Evolutionary conservation across 306 rosid genomes (phyloP), one percentile per base, ranked within the genome.

Genomic region (Trichosanthes truncata): DNA sequence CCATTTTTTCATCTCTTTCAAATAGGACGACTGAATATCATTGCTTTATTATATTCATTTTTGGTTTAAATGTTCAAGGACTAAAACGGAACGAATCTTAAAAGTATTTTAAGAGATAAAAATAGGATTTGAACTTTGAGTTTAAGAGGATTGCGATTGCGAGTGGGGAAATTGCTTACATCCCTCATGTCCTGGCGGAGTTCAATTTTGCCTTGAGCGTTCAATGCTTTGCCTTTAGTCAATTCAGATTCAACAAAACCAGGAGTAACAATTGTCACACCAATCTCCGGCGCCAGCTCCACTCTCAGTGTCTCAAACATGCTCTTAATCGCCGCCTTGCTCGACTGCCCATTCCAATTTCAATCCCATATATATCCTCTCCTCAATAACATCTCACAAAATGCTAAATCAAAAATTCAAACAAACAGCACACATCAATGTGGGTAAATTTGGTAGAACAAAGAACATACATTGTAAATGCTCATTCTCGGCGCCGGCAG

Each of bases 251-350:
- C 93, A 1, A 90, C 80, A 83, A 80, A 88, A 5, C 92, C 90
- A 0, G 93, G 91, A 5, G 92, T 87, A 17, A 85, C 96, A 10
- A 89, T 89, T n/a, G 97, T 90, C 5, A 93, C 74, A 13, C 84
- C 74, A 20, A 93, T 63, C 0, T 89, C 87, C 3, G 85, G 38
- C 21, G 89, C 90, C 6, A 93, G 74, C 40, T 91, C 98, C 1
- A 85, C 84, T 56, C 89, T 84, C 81, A 93, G 29, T 31, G 92
- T 85, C 82, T 93, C 96, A 6, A 77, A 93, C 66, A 91, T 53
- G 52, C 66, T 82, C 13, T 77, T 52, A 7, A 89, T 25, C 0
- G 96, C 93, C 38, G 96, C 90, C 82, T 91, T 90, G 82, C 90
- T 90, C 71, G 96, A 93, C 96, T 91, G 86, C 23, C 14, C 40